Evolutionary conservation across 2,329 filamentous ascomycete genomes (phyloP).

Genomic region (Tolypocladium guangdongense): DNA sequence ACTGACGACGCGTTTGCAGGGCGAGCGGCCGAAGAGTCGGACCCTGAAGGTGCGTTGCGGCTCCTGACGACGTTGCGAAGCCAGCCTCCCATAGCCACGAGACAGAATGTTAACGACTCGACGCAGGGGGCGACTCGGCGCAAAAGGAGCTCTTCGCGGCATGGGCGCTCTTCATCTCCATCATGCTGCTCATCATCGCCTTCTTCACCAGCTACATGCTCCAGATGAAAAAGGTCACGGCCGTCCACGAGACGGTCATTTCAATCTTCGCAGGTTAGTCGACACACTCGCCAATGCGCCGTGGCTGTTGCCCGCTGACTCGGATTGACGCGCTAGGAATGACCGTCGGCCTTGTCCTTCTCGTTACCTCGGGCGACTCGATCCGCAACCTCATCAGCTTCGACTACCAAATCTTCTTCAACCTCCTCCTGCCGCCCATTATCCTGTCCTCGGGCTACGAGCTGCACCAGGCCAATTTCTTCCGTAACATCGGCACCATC

Average conservation of each 20-base stretch:
- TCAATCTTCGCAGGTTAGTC: conserved; percentile 69
- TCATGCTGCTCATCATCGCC: conserved; percentile 83
- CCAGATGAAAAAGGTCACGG: conserved; percentile 93
- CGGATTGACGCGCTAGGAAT: conserved; percentile 51
- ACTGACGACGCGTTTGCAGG: conserved; percentile 1
- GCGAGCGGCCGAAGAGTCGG: conserved; percentile 16
- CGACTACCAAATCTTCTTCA: conserved; percentile 99
- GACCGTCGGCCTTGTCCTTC: conserved; percentile 83
- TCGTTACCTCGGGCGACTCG: conserved; percentile 68
- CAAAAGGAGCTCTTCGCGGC: conserved; percentile 92
- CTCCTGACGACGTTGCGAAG: conserved; percentile 1
- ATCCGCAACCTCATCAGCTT: conserved; percentile 90
- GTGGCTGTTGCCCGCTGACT: not conserved
- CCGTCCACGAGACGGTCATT: conserved; percentile 94
- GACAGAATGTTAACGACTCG: conserved; percentile 2
- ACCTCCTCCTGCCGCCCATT: conserved; percentile 93
- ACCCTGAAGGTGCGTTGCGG: conserved; percentile 20
- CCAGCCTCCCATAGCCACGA: not conserved
- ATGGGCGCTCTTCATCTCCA: conserved; percentile 95
- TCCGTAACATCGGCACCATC: conserved; percentile 94
- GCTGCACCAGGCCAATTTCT: conserved; percentile 97
- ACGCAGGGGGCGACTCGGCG: conserved; percentile 61
- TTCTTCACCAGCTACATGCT: conserved; percentile 96
- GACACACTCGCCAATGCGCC: not conserved
- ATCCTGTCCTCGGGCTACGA: conserved; percentile 97